phyloP scores from a whole-genome alignment of 78 protist genomes.

The Thecamonas trahens region DNA sequence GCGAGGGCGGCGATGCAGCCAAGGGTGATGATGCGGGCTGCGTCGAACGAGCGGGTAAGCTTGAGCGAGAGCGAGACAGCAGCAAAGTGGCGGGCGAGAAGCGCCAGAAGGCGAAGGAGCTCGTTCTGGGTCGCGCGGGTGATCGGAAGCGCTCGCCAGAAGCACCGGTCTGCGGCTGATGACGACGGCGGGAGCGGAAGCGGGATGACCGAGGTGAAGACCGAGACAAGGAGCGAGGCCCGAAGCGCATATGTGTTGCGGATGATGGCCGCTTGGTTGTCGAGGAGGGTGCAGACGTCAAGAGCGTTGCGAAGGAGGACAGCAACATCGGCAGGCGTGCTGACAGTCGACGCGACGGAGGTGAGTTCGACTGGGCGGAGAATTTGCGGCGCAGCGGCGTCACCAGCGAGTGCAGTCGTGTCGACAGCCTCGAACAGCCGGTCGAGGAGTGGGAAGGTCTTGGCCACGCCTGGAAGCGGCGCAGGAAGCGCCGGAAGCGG shows the following conservation, averaged over 20 bases:
- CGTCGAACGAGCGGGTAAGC: conserved; percentile 19
- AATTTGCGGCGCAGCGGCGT: no score
- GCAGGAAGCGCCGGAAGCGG: no score
- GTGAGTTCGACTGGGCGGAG: not conserved
- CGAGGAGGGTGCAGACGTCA: conserved; percentile 18
- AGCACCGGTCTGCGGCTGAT: not conserved
- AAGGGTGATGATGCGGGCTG: conserved; percentile 19
- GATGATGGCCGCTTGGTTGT: no score
- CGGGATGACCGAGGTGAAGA: conserved; percentile 31
- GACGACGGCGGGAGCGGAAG: conserved; percentile 11
- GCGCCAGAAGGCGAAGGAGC: not conserved
- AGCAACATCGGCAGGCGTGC: not conserved
- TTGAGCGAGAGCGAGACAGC: not conserved
- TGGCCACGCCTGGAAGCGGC: no score
- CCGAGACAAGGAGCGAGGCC: conserved; percentile 6
- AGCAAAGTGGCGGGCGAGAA: not conserved
- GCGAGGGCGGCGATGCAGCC: conserved; percentile 44
- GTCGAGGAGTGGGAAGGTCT: no score
- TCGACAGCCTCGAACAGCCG: no score
- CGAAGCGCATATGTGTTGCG: not conserved
- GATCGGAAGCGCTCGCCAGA: not conserved
- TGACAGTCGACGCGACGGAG: not conserved
- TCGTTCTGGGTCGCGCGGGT: not conserved
- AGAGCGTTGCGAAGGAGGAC: conserved; percentile 1
- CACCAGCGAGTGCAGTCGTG: no score